Evolutionary conservation across 495 filamentous ascomycete genomes (phyloP).

Genomic region (Penicillium arizonense): DNA sequence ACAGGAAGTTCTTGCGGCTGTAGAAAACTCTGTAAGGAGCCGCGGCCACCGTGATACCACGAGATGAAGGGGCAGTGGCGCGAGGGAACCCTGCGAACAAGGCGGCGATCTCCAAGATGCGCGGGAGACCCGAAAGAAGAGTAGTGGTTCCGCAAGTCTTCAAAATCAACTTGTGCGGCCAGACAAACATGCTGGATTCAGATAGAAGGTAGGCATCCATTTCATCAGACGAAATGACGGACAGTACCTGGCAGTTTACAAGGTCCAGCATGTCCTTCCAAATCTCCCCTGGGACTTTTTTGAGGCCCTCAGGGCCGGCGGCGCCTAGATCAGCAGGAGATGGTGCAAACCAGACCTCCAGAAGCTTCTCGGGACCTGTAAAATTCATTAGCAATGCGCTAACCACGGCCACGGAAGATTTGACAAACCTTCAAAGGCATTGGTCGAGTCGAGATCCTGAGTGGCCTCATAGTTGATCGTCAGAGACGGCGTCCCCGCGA

Average conservation of each 20-base stretch:
- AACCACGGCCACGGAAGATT: neutral
- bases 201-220: constrained; percentile 97
- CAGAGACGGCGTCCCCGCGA: constrained; percentile 76
- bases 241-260: constrained; percentile 98
- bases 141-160: constrained; percentile 99
- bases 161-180: constrained; percentile 96
- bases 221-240: constrained; percentile 89
- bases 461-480: constrained; percentile 97
- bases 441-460: constrained; percentile 90
- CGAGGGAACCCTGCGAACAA: constrained; percentile 82
- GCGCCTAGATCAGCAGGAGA: constrained; percentile 71
- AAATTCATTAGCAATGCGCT: constrained; percentile 6
- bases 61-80: constrained; percentile 43
- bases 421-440: constrained; percentile 86
- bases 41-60: constrained; percentile 67
- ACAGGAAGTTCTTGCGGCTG: constrained; percentile 97
- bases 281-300: constrained; percentile 74
- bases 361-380: constrained; percentile 88
- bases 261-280: constrained; percentile 98
- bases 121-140: constrained; percentile 80
- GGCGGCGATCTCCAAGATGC: constrained; percentile 87
- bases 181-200: constrained; percentile 99
- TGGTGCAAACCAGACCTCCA: constrained; percentile 98
- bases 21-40: constrained; percentile 97
- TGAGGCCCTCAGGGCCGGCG: constrained; percentile 74